Conservation (phyloP, 371 early-diverging fungal species). For the Actinomortierella wolfii region DNA sequence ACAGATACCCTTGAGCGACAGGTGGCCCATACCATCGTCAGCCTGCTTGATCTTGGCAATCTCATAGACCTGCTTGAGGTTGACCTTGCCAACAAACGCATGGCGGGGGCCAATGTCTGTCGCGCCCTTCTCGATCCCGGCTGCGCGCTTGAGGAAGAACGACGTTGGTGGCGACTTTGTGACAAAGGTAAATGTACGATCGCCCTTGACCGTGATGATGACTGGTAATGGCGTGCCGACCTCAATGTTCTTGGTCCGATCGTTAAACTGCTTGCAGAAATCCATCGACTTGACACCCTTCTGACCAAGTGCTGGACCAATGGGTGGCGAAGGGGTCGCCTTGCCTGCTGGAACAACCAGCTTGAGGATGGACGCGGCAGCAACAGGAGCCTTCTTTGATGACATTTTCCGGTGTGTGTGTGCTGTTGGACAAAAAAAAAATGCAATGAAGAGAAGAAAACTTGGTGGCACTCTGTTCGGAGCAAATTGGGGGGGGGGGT, state of each 20-base stretch:
- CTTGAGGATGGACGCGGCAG: conserved; percentile 41
- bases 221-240: conserved; percentile 87
- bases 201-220: conserved; percentile 86
- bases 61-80: conserved; percentile 93
- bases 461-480: too few relatives aligned
- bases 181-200: conserved; percentile 89
- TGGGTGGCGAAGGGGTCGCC: conserved; percentile 95
- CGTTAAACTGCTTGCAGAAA: conserved; percentile 98
- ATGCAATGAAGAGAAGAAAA: too few relatives aligned
- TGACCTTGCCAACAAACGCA: conserved; percentile 72
- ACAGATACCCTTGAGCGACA: conserved; percentile 74
- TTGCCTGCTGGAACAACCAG: conserved; percentile 84
- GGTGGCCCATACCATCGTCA: conserved; percentile 80
- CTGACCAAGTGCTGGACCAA: conserved; percentile 97
- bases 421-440: too few relatives aligned
- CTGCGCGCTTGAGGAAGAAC: conserved; percentile 88
- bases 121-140: conserved; percentile 90
- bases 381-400: conserved; percentile 45
- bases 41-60: conserved; percentile 90
- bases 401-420: conserved; percentile 27
- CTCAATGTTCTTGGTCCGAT: conserved; percentile 87
- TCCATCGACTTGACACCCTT: conserved; percentile 98
- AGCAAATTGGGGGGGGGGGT: too few relatives aligned
- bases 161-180: conserved; percentile 90
- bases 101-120: conserved; percentile 75